Evolutionary conservation across 1,139 yeast species (phyloP), one percentile per base, ranked within the genome.

Genomic region (Pichia terricola): DNA sequence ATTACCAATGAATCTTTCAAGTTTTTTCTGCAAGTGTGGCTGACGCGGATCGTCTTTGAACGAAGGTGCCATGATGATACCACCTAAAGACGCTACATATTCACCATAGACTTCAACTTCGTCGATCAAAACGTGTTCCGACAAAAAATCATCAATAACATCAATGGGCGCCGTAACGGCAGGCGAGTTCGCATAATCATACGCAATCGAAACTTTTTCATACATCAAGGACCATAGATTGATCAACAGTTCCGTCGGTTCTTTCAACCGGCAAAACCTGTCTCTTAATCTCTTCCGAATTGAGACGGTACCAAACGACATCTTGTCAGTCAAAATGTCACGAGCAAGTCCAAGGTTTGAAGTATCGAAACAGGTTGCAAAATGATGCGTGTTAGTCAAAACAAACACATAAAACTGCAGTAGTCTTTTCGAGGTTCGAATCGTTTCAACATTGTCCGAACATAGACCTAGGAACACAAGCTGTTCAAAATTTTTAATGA

Each of bases 291-390:
- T 73, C 57, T 84, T 83, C 57, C 85, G 91, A 33, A 82, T 69
- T 0, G 94, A 88, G 22, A 83, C 84, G 31, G 81, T 74, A 22
- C 94, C 91, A 1, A 89, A 80, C 42, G 82, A 78, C 3, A 80
- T 76, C 32, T 73, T 73, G 49, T 81, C 88, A n/a, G 73, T 63
- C 8, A 78, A 64, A 44, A 82, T 68, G 8, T 67, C 61, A 36
- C 61, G 57, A 44, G 77, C 75, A 6, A 85, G 70, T 4, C 69
- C 75, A 0, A 67, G 47, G 49, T 75, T 73, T 30, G 66, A 60
- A 4, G 57, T 55, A 37, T 56, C 58, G 45, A 63, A 66, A 47
- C 66, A 62, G 45, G 52, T 46, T 4, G 56, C 45, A 4, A 57
- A 45, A 57, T 67, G 68, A 37, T 49, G 50, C 1, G 40, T 39